phyloP scores from a whole-genome alignment of 2,329 filamentous ascomycete genomes.

The Pseudogymnoascus sp. region DNA sequence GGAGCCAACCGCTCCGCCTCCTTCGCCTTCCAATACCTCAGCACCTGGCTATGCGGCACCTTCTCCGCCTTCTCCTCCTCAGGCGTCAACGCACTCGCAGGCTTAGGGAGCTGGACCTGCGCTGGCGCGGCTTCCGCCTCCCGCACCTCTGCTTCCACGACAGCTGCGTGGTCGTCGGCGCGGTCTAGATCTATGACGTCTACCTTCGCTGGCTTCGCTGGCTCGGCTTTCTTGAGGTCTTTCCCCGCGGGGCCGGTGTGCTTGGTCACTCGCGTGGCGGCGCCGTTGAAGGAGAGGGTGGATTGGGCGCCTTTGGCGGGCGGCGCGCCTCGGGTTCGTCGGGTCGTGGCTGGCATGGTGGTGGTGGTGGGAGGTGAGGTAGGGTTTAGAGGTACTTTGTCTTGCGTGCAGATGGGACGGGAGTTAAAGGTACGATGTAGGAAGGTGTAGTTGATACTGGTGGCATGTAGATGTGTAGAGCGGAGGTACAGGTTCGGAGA shows the following conservation, averaged over 20 bases:
- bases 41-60: conserved; percentile 60
- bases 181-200: conserved; percentile 15
- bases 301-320: conserved; percentile 38
- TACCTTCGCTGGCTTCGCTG: not conserved
- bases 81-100: conserved; percentile 35
- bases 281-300: conserved; percentile 55
- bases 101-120: not conserved
- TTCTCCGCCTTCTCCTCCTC: conserved; percentile 53
- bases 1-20: conserved; percentile 61
- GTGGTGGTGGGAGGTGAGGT: not conserved
- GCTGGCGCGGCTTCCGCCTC: not conserved
- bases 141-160: conserved; percentile 17
- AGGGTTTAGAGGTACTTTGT: not conserved
- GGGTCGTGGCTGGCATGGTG: conserved; percentile 36
- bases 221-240: conserved; percentile 11
- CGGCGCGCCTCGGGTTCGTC: conserved; percentile 32
- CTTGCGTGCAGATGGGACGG: not conserved
- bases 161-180: conserved; percentile 14
- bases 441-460: not conserved
- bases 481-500: not conserved
- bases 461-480: not conserved
- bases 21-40: conserved; percentile 67
- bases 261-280: conserved; percentile 51
- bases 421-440: not conserved
- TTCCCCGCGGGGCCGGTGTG: conserved; percentile 22